Evolutionary conservation across 257 asterid species (phyloP).

Genomic region (Plantago elongata): DNA sequence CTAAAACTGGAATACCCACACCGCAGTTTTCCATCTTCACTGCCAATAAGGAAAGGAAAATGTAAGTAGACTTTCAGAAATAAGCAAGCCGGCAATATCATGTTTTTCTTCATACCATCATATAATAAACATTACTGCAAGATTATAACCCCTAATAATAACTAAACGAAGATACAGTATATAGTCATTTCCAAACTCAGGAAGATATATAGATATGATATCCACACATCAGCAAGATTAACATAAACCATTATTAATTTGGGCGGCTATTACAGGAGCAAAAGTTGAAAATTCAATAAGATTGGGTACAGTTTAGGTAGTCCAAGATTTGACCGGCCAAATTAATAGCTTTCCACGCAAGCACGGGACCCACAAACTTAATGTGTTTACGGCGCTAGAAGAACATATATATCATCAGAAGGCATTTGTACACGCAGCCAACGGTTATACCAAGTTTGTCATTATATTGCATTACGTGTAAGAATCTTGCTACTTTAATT

Average conservation of each 20-base stretch:
- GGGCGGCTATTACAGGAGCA: constrained; percentile 1
- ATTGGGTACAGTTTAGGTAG: not conserved
- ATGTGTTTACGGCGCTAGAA: constrained; percentile 11
- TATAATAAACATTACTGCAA: constrained; percentile 3
- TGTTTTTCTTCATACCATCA: not conserved
- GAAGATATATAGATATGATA: not conserved
- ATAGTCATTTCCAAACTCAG: not conserved
- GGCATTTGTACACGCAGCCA: not conserved
- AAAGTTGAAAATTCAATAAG: not conserved
- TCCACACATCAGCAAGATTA: constrained; percentile 5
- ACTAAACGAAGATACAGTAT: too few species aligned
- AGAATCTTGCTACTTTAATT: constrained; percentile 6
- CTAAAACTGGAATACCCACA: constrained; percentile 95
- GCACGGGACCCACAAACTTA: constrained; percentile 18
- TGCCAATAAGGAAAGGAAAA: constrained; percentile 41
- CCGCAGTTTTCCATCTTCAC: constrained; percentile 77
- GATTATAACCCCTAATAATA: too few species aligned
- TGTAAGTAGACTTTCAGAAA: constrained; percentile 16
- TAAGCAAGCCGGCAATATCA: constrained; percentile 4
- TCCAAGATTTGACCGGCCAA: not conserved
- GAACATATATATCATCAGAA: constrained; percentile 1
- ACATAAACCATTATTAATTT: constrained; percentile 5
- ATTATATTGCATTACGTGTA: constrained; percentile 5
- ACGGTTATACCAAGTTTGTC: constrained; percentile 8
- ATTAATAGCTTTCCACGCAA: constrained; percentile 1